Evolutionary conservation across 2,329 filamentous ascomycete species (phyloP), one percentile per base, ranked within the genome.

Genomic region (Hypoxylon sp.): DNA sequence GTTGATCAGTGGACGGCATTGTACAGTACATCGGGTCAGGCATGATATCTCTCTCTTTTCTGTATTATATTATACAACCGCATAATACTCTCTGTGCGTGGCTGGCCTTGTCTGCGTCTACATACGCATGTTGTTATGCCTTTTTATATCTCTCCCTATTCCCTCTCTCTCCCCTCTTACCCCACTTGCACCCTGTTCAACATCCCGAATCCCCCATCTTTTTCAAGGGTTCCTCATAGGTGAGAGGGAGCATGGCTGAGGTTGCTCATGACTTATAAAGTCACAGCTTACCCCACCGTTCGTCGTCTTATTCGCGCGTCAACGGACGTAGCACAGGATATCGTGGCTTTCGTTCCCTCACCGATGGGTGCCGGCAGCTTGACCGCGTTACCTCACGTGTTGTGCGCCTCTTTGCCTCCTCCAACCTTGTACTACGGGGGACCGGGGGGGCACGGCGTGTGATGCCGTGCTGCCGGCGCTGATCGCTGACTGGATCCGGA

Each of bases 361-460:
- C 67, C 65, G 67, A 69, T 67, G 67, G 65, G 60, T 66, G 53
- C 62, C 62, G 61, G 55, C 65, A 63, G 64, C 26, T 40, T 41
- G 56, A 54, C 62, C 47, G 54, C 56, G 62, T 67, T 66, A 66
- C 65, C 65, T 63, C 58, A 54, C 64, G 45, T 50, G 58, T 55
- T 43, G 48, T 31, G 48, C 53, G 46, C 48, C 31, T 29, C 13
- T 11, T 29, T 62, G 55, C 29, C 48, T 31, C 31, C 15, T 35
- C 13, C 35, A 58, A 55, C 54, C 58, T 48, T 53, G 58, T 49
- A 53, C 52, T 37, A 51, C n/a, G n/a, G n/a, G 41, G 43, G 26
- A 46, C 24, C 31, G 51, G 35, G 47, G 31, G 43, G 35, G 42
- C 38, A 63, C 55, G 43, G 49, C 58, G 48, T 58, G 27, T 42